Conservation (phyloP, 1,284 basidiomycete species). For the Peniophora sp. region DNA sequence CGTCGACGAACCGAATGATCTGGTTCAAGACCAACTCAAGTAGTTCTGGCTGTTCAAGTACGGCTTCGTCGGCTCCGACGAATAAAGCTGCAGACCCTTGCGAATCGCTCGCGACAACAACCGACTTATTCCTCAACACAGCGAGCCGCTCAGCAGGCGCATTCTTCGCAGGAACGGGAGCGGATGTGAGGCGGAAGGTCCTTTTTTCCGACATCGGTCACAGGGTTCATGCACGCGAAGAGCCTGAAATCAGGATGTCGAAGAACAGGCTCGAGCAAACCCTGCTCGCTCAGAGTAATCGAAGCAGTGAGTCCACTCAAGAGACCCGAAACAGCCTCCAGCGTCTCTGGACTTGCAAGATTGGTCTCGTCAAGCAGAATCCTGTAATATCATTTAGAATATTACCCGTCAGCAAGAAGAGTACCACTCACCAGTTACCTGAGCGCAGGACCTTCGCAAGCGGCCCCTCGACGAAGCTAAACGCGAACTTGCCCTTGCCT, state of each 20-base stretch:
- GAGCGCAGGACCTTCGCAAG: constrained; percentile 85
- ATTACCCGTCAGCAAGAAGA: not conserved
- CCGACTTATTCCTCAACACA: too few species aligned
- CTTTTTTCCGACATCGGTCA: constrained; percentile 97
- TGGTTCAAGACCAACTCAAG: constrained; percentile 98
- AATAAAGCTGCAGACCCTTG: constrained; percentile 97
- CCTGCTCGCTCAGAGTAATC: constrained; percentile 90
- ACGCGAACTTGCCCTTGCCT: constrained; percentile 84
- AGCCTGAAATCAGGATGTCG: constrained; percentile 94
- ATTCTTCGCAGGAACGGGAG: constrained; percentile 83
- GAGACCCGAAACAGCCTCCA: constrained; percentile 90
- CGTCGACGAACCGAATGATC: constrained; percentile 99
- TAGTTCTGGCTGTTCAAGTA: constrained; percentile 98
- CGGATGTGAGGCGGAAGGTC: constrained; percentile 90
- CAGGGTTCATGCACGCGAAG: constrained; percentile 99
- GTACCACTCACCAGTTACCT: constrained; percentile 76
- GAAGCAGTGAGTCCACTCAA: constrained; percentile 84
- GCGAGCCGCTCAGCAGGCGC: too few species aligned
- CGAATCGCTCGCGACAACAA: constrained; percentile 99
- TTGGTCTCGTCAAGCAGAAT: constrained; percentile 96
- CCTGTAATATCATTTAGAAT: constrained; percentile 38
- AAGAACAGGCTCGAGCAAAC: constrained; percentile 83
- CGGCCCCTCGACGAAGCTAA: constrained; percentile 94
- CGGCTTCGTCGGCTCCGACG: constrained; percentile 98
- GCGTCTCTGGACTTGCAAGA: constrained; percentile 88